Base-by-base conservation (phyloP, 331 rosid genomes). In the Spiraea crenata region DNA sequence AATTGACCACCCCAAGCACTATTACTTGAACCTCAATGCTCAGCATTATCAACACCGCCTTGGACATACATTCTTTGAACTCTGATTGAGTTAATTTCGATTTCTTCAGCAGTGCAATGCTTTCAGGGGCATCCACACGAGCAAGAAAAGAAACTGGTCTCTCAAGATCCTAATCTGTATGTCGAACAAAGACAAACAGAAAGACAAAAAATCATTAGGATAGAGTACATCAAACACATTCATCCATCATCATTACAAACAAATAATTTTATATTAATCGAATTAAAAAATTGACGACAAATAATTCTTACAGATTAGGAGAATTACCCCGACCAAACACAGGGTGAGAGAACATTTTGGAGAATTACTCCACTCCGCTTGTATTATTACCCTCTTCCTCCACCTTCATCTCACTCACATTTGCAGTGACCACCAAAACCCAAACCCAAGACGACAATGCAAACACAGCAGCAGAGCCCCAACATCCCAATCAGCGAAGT, bases 401-500 rank as follows among this genome's bases (percentile, higher is more conserved):
- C 64, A 3, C 45, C 73, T 2, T 3, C 9, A 54, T 44, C 62
- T 13, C 4, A 57, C 62, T 57, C 62, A 31, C 40, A 31, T 39
- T 31, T 57, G n/a, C 39, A 57, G 62, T 25, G 31, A 25, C 62
- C 62, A 57, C 39, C 61, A 25, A 37, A 15, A 11, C 16, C 38
- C 11, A 12, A 67, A 12, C 56, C 69, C 20, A 25, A 46, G 45
- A 20, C 41, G 75, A 80, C 19, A 83, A 73, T 68, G 63, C 82
- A 60, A 56, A 40, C 16, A 12, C 77, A 19, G 47, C 31, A 25
- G 31, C 71, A 52, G 50, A 61, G 16, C 61, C 54, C 57, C 59
- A 82, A 9, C 64, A 84, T 90, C 62, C 92, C 97, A 6, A 95
- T 83, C 69, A 91, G 86, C 84, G 99, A 93, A 71, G 62, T 78